phyloP scores from a whole-genome alignment of 495 filamentous ascomycete species.

The Chaetomium fimeti region DNA sequence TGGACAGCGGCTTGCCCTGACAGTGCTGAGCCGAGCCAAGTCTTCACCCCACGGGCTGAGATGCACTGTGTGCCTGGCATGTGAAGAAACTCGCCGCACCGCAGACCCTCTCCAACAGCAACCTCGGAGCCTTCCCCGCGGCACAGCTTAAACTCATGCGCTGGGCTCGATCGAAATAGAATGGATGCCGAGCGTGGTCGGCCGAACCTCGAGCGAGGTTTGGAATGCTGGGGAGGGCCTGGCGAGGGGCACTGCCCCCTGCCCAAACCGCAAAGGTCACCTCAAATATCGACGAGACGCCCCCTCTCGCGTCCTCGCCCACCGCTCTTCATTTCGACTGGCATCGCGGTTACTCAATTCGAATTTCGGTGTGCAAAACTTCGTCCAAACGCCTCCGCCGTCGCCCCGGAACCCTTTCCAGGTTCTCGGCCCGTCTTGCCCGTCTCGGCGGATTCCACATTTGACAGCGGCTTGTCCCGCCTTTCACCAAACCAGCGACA shows the following conservation, averaged over 20 bases:
- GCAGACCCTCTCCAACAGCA: not conserved
- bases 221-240: not conserved
- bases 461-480: conserved; percentile 9
- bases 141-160: too few relatives aligned
- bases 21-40: not conserved
- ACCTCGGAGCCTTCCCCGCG: not conserved
- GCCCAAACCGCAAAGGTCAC: too few relatives aligned
- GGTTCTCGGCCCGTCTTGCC: not conserved
- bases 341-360: not conserved
- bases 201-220: not conserved
- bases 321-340: not conserved
- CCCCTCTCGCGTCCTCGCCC: not conserved
- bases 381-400: not conserved
- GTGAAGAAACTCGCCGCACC: not conserved
- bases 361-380: not conserved
- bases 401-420: not conserved
- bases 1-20: not conserved
- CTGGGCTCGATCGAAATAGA: conserved; percentile 3
- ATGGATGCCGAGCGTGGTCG: not conserved
- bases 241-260: not conserved
- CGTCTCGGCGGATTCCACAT: not conserved
- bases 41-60: not conserved
- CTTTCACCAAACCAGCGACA: conserved; percentile 12
- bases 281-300: not conserved
- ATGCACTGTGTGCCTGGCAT: conserved; percentile 7